phyloP scores from a whole-genome alignment of 345 rosid genomes.

The Jatropha curcas region DNA sequence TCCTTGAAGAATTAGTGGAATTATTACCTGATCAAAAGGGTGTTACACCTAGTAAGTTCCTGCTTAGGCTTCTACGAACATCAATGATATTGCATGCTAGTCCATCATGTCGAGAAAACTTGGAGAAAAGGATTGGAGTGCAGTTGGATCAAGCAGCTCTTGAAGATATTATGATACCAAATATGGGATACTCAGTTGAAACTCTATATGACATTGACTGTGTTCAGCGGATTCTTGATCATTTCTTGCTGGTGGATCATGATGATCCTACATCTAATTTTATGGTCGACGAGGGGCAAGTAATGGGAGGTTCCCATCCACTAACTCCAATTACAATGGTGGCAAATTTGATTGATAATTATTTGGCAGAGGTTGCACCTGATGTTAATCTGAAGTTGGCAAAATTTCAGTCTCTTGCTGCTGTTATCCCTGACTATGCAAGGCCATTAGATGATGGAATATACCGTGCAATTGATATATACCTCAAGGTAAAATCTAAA shows the following conservation, averaged over 20 bases:
- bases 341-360: conserved; percentile 75
- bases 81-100: conserved; percentile 61
- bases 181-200: conserved; percentile 64
- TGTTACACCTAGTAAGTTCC: conserved; percentile 63
- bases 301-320: conserved; percentile 52
- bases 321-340: conserved; percentile 60
- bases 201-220: conserved; percentile 84
- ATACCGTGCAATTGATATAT: conserved; percentile 86
- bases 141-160: conserved; percentile 77
- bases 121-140: conserved; percentile 71
- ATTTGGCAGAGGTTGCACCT: conserved; percentile 91
- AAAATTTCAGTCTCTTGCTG: conserved; percentile 73
- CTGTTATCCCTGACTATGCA: conserved; percentile 68
- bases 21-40: conserved; percentile 58
- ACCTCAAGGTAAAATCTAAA: conserved; percentile 62
- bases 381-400: conserved; percentile 75
- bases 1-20: conserved; percentile 75
- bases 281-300: conserved; percentile 49
- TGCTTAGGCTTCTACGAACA: conserved; percentile 78
- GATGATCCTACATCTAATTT: conserved; percentile 38
- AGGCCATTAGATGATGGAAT: conserved; percentile 80
- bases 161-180: conserved; percentile 81
- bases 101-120: conserved; percentile 49
- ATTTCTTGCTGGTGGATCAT: conserved; percentile 50
- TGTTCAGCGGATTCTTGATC: conserved; percentile 79